These are phyloP conservation scores for Russula brevipes DNA, from an alignment of 768 basidiomycete species.

Conservation along the genomic window DNA sequence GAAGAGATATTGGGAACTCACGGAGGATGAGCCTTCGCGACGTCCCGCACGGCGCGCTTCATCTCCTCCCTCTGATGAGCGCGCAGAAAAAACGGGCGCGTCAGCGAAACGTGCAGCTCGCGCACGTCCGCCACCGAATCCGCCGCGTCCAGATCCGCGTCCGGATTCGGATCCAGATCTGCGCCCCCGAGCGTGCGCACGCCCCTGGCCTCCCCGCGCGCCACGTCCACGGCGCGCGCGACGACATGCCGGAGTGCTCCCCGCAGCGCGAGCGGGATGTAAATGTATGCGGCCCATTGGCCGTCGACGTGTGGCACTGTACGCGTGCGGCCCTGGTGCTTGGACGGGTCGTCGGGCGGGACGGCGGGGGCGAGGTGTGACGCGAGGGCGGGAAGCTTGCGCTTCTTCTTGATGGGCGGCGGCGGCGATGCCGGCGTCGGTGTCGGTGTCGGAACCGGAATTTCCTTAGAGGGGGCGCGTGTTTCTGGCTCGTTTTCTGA, in stretches of 20 bases:
- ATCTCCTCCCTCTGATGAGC: slow-evolving; percentile 75
- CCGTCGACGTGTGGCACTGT: slow-evolving; percentile 78
- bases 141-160: slow-evolving; percentile 15
- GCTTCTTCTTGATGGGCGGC: slow-evolving; percentile 29
- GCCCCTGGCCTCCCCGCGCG: slow-evolving; percentile 43
- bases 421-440: background rate
- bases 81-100: slow-evolving; percentile 74
- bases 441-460: background rate
- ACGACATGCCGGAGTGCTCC: slow-evolving; percentile 44
- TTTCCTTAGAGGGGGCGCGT: background rate
- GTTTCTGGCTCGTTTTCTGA: background rate
- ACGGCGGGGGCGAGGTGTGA: slow-evolving; percentile 41
- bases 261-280: slow-evolving; percentile 53
- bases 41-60: slow-evolving; percentile 51
- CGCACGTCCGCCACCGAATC: slow-evolving; percentile 23
- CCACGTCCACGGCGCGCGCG: slow-evolving; percentile 40
- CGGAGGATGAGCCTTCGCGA: slow-evolving; percentile 46
- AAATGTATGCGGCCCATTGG: slow-evolving; percentile 78
- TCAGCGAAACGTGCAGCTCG: slow-evolving; percentile 81
- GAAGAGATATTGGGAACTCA: slow-evolving; percentile 32
- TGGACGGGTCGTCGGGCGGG: slow-evolving; percentile 66
- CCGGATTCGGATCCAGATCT: too few species aligned
- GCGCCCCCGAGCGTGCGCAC: slow-evolving; percentile 42
- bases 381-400: slow-evolving; percentile 60
- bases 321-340: slow-evolving; percentile 81